Base-by-base conservation (phyloP, 2,329 filamentous ascomycete species). In the Penicillium sp. region DNA sequence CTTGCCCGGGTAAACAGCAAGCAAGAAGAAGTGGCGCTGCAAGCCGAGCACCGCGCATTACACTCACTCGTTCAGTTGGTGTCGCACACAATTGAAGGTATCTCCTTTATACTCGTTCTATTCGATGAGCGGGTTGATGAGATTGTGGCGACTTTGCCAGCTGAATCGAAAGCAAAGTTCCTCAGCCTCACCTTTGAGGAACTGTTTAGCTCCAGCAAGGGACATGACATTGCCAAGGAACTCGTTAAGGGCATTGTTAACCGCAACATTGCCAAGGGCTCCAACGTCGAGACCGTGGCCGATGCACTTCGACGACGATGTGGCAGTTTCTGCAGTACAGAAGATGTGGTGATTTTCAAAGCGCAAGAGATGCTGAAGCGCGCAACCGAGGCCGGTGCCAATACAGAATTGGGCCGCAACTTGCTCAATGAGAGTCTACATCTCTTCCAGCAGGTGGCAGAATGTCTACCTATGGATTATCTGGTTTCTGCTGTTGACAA, bases 161-260 rank as follows among this genome's bases (percentile, higher is more conserved):
- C 89, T 3, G 76, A 81, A 0, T 82, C 87, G 1, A 87, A 88
- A 57, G 81, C 87, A 61, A 83, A 86, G 57, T 85, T 96, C 50
- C 82, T 85, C 56, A 83, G 87, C 35, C 81, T 99, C 51, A 97
- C 91, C 0, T 99, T 90, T 68, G 91, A 97, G 72, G 84, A 85
- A 44, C 84, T 99, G 0, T 97, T 99, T 72, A 89, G 90, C 4
- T 86, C 88, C 40, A 76, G 82, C 6, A 82, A 86, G 18, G 94
- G 94, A 32, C 91, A 91, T 65, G 91, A 96, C 11, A 83, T 97
- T 24, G 95, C 93, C 3, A 97, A 96, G 74, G 84, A 96, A 53
- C 81, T 99, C 1, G 94, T 99, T 55, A 99, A 97, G 73, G 92
- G 93, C 0, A 97, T 99, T 68, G 94, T 99, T 53, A 97, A 97